Evolutionary conservation across 176 grass and related monocot species (phyloP).

Genomic region (Leersia perrieri): DNA sequence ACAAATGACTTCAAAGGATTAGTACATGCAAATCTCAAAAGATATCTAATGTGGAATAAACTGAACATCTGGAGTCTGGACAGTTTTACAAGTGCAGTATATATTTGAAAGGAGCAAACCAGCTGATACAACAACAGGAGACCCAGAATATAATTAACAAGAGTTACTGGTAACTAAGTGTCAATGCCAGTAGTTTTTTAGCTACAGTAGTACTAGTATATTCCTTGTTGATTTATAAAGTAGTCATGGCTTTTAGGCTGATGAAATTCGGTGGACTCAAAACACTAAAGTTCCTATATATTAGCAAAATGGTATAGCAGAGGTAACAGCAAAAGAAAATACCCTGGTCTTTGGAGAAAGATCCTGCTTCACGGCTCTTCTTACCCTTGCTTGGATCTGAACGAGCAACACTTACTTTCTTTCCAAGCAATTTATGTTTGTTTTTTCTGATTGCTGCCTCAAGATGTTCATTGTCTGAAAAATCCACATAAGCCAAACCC

Average conservation of each 20-base stretch:
- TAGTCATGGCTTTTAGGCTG: constrained; percentile 4
- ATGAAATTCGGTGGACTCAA: neutral
- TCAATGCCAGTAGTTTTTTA: neutral
- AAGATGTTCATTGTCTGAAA: constrained; percentile 80
- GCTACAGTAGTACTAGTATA: neutral
- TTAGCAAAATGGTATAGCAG: neutral
- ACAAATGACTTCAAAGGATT: neutral
- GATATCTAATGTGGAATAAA: neutral
- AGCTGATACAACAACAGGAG: neutral
- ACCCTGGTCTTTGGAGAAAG: constrained; percentile 49
- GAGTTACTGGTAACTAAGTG: neutral
- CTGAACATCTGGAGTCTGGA: too few species aligned
- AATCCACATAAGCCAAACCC: constrained; percentile 96
- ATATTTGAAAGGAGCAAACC: neutral
- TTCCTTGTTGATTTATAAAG: neutral
- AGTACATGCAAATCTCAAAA: neutral
- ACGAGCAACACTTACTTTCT: constrained; percentile 75
- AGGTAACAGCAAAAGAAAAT: constrained; percentile 15
- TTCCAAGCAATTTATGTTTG: constrained; percentile 65
- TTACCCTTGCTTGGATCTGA: constrained; percentile 80
- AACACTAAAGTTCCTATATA: neutral
- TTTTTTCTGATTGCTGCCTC: constrained; percentile 82
- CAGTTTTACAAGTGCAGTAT: neutral
- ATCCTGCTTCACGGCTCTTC: constrained; percentile 45
- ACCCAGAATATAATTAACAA: neutral